Evolutionary conservation across 2,329 filamentous ascomycete genomes (phyloP).

Genomic region (Pestalotiopsis sp.): DNA sequence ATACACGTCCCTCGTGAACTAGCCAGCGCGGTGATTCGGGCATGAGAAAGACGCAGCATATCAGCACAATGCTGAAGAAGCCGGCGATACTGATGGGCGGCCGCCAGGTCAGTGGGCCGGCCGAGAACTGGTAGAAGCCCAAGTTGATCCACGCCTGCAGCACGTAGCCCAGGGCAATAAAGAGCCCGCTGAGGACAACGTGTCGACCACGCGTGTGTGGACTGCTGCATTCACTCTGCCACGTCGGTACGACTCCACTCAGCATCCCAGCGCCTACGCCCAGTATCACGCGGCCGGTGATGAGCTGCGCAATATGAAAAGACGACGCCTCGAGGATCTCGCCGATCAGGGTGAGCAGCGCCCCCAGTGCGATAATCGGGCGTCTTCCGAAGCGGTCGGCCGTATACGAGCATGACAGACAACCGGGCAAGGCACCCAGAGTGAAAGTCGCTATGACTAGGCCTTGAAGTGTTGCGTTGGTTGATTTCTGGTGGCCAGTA

Average conservation of each 20-base stretch:
- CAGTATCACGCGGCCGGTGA: slow-evolving; percentile 42
- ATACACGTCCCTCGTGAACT: slow-evolving; percentile 29
- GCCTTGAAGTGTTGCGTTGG: slow-evolving; percentile 22
- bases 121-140: slow-evolving; percentile 38
- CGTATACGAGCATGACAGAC: slow-evolving; percentile 37
- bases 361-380: slow-evolving; percentile 15
- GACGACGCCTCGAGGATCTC: slow-evolving; percentile 42
- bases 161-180: slow-evolving; percentile 38
- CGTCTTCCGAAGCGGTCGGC: slow-evolving; percentile 44
- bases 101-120: slow-evolving; percentile 34
- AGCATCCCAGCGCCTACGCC: slow-evolving; percentile 41
- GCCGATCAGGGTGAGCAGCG: slow-evolving; percentile 42
- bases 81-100: slow-evolving; percentile 36
- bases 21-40: slow-evolving; percentile 40
- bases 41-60: slow-evolving; percentile 32
- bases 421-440: slow-evolving; percentile 38
- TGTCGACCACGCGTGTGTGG: slow-evolving; percentile 44
- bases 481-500: slow-evolving; percentile 18
- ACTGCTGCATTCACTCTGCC: slow-evolving; percentile 40
- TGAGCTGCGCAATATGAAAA: slow-evolving; percentile 41
- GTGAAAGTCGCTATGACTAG: slow-evolving; percentile 37
- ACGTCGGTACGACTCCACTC: slow-evolving; percentile 43
- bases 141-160: slow-evolving; percentile 48
- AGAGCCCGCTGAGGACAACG: slow-evolving; percentile 39
- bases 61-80: slow-evolving; percentile 30